Evolutionary conservation across 345 rosid genomes (phyloP).

Genomic region (Gossypium rotundifolium): DNA sequence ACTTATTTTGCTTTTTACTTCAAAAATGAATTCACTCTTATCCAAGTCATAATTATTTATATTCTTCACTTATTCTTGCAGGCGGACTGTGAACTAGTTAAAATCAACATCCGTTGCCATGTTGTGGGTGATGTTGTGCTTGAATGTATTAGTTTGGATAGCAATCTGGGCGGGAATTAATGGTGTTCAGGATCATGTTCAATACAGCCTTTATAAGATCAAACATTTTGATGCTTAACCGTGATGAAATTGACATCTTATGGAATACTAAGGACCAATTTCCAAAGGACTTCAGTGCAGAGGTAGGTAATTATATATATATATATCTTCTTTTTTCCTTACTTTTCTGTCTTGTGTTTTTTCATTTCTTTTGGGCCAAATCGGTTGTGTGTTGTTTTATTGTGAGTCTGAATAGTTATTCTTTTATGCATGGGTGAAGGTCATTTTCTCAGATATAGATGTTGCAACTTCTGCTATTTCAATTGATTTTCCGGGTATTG

Average conservation of each 20-base stretch:
- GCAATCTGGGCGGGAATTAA: slow-evolving; percentile 53
- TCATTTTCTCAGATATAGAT: slow-evolving; percentile 67
- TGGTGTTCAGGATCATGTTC: slow-evolving; percentile 75
- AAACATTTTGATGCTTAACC: slow-evolving; percentile 54
- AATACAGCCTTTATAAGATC: slow-evolving; percentile 70
- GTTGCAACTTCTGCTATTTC: slow-evolving; percentile 34
- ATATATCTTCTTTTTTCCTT: slow-evolving; percentile 5
- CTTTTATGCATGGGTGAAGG: slow-evolving; percentile 41
- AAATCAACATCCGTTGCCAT: slow-evolving; percentile 64
- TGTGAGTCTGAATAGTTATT: slow-evolving; percentile 2
- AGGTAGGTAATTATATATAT: slow-evolving; percentile 34
- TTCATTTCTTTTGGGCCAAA: background rate
- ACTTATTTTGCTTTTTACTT: background rate
- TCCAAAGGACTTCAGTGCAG: slow-evolving; percentile 64
- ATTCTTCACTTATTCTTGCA: slow-evolving; percentile 38
- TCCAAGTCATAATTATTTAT: background rate
- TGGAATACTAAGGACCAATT: slow-evolving; percentile 60
- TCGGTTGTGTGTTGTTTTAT: no score
- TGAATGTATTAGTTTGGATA: slow-evolving; percentile 57
- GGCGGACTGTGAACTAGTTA: slow-evolving; percentile 59
- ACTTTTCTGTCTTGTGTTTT: slow-evolving; percentile 5
- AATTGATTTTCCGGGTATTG: slow-evolving; percentile 43
- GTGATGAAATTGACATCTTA: slow-evolving; percentile 58
- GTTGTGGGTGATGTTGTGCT: slow-evolving; percentile 76
- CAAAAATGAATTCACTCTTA: background rate